Percentiles rank a stretch among this genome's conserved stretches.
These are phyloP conservation scores for Phlyctochytrium arcticum DNA, from an alignment of 192 early-diverging fungal species.

Conservation along the genomic window DNA sequence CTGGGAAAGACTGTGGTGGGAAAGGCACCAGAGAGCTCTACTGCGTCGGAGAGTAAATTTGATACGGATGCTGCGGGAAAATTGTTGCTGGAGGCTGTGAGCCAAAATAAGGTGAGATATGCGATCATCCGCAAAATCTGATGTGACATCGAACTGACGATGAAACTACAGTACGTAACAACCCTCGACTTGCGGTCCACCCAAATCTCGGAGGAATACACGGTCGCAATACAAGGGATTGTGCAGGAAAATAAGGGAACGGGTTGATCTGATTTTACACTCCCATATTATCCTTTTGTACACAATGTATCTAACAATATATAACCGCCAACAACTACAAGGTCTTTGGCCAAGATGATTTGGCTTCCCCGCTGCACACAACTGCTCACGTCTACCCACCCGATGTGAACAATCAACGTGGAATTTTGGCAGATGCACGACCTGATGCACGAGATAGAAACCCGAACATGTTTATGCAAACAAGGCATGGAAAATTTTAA, in stretches of 20 bases:
- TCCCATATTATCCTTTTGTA: no score
- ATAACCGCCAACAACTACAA: no score
- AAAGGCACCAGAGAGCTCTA: not conserved
- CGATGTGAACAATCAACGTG: no score
- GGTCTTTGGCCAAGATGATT: no score
- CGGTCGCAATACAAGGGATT: slow-evolving; percentile 50
- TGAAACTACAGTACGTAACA: slow-evolving; percentile 47
- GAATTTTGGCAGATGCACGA: no score
- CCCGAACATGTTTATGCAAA: no score
- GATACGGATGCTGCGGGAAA: slow-evolving; percentile 39
- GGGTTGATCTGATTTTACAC: not conserved
- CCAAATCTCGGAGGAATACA: slow-evolving; percentile 40
- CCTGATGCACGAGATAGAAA: no score
- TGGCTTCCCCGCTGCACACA: no score
- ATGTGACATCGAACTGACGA: no score
- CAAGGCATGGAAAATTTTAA: no score
- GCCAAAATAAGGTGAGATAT: slow-evolving; percentile 46
- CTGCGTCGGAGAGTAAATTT: not conserved
- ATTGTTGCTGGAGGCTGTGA: slow-evolving; percentile 48
- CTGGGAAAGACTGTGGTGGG: slow-evolving; percentile 19
- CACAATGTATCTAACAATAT: no score
- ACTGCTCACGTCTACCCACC: no score
- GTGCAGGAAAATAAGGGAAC: slow-evolving; percentile 34
- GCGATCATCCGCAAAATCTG: not conserved
- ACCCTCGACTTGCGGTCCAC: slow-evolving; percentile 47